These are phyloP conservation scores for Penicillium verrucosum DNA, from an alignment of 2,329 filamentous ascomycete genomes.

Conservation along the genomic window DNA sequence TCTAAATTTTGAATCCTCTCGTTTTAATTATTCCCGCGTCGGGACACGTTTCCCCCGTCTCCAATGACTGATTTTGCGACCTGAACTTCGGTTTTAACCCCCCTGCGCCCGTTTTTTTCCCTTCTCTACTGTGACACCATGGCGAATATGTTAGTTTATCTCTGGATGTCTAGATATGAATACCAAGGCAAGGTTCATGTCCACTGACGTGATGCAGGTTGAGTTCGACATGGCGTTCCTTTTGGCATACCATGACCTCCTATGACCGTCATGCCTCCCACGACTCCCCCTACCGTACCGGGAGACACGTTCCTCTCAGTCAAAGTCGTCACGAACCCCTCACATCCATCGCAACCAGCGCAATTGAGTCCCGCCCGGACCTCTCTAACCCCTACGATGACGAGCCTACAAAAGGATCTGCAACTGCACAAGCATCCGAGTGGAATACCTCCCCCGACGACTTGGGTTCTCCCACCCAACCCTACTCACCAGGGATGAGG, in stretches of 20 bases:
- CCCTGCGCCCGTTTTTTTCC: slow-evolving; percentile 6
- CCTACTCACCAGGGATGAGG: slow-evolving; percentile 87
- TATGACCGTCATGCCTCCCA: slow-evolving; percentile 81
- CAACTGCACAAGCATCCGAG: slow-evolving; percentile 56
- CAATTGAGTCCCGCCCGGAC: slow-evolving; percentile 82
- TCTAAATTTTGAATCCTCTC: background rate
- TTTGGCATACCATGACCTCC: slow-evolving; percentile 90
- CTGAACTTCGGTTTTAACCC: background rate
- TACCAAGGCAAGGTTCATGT: background rate
- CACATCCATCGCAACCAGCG: slow-evolving; percentile 80
- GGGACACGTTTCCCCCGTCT: background rate
- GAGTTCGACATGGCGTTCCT: slow-evolving; percentile 73
- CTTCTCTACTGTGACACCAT: slow-evolving; percentile 10
- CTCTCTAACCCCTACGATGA: slow-evolving; percentile 75
- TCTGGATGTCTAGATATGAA: background rate
- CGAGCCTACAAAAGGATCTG: slow-evolving; percentile 58
- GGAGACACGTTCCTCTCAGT: slow-evolving; percentile 82
- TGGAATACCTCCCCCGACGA: slow-evolving; percentile 58
- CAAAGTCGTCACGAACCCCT: slow-evolving; percentile 78
- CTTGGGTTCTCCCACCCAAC: slow-evolving; percentile 59
- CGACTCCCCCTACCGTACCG: slow-evolving; percentile 89
- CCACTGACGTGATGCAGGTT: slow-evolving; percentile 48
- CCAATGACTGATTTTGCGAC: background rate
- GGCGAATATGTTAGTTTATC: slow-evolving; percentile 23
- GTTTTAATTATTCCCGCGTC: background rate